Base-by-base conservation (phyloP, 2,329 filamentous ascomycete species). In the Cladosporium oxysporum region DNA sequence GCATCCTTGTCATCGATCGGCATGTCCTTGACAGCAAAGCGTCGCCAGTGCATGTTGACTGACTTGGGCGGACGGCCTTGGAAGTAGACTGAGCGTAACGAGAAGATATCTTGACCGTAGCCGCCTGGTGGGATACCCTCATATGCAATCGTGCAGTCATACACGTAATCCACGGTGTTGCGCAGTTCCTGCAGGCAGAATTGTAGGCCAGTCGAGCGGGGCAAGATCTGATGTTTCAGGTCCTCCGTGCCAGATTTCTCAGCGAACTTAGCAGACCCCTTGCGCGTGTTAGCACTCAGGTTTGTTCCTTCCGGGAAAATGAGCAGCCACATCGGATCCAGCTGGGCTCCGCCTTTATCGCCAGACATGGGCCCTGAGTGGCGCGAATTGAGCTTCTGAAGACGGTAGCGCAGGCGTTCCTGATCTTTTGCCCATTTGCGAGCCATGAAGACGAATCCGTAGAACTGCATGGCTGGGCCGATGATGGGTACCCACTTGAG, bases 31-130 rank as follows among this genome's bases (percentile, higher is more conserved):
- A 97, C 75, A 28, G 85, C 84, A 79, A 96, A 98, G 23, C 93
- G 89, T 62, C 95, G 88, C 93, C 94, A 99, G 81, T 97, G 90
- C 82, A 98, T 92, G 79, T 97, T 97, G 72, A 98, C 93, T 2
- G 92, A 96, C 76, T 93, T 96, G 5, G 95, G 95, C 0, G 93
- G 89, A 0, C 91, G 90, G 52, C 95, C 94, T 76, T 95, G 87
- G 71, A 97, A 89, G 77, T 96, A 98, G 31, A 92, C 95, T 66
- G 91, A 91, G 1, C 87, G 86, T 5, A 99, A 84, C 1, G 91
- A 93, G 79, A 96, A 98, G 73, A 91, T 88, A 59, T 96, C 88
- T 76, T 97, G 92, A 29, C 93, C 93, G 71, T 89, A 97, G 73
- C 90, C 84, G 57, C 81, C 81, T 84, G 85, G 94, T 90, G 91